phyloP scores from a whole-genome alignment of 106 monocot species.

The Allium fistulosum region DNA sequence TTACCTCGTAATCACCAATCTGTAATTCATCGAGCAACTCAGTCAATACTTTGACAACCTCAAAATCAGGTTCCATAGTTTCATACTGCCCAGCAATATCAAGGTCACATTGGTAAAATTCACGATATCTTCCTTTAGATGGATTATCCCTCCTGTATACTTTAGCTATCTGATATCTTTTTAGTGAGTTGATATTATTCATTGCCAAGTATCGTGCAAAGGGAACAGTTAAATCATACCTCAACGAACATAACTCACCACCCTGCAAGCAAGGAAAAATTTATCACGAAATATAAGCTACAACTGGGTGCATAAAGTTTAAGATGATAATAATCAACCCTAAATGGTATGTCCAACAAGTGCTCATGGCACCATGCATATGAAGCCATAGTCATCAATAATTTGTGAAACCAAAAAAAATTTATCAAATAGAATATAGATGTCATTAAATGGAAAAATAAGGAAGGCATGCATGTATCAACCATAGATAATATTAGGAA shows the following conservation, averaged over 20 bases:
- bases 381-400: no score
- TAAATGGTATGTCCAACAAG: no score
- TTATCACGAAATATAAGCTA: no score
- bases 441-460: no score
- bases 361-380: no score
- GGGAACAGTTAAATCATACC: conserved; percentile 95
- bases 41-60: conserved; percentile 79
- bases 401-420: no score
- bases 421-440: no score
- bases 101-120: conserved; percentile 99
- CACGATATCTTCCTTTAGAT: conserved; percentile 92
- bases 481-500: no score
- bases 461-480: no score
- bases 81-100: conserved; percentile 94
- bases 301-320: no score
- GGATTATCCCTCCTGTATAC: conserved; percentile 98
- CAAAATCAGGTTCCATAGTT: conserved; percentile 89
- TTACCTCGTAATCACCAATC: conserved; percentile 91
- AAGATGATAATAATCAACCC: no score
- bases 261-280: conserved; percentile 38
- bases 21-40: conserved; percentile 75
- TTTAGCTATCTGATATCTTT: conserved; percentile 95
- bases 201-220: conserved; percentile 73
- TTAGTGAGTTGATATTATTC: conserved; percentile 75
- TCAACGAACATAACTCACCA: conserved; percentile 89